Base-by-base conservation (phyloP, 140 eudicot species). In the Bidens hawaiensis region DNA sequence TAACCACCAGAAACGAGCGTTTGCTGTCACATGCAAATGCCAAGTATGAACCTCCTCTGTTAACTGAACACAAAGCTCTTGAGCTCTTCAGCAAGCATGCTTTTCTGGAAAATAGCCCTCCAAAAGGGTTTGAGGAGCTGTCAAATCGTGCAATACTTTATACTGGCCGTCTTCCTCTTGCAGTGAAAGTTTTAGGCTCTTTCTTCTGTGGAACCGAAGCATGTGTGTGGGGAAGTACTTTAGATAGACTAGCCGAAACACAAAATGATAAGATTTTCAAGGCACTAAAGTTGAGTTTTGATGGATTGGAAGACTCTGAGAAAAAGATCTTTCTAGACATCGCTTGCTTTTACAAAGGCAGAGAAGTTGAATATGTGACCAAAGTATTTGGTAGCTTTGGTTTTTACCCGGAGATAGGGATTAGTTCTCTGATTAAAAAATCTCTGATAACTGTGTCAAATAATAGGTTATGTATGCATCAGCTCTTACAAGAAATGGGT, bases 51-150 rank as follows among this genome's bases (percentile, higher is more conserved):
- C 15, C 59, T 5, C 8, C 26, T 11, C 25, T 48, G 34, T 47
- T 75, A 3, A 0, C 7, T 50, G 12, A 2, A 3, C 2, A 33
- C 14, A 42, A 75, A 49, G 65, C 68, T 62, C 0, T 25, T 60
- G 45, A 67, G 47, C 63, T 76, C 8, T 76, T 76, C 14, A 62
- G 81, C 58, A 31, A 45, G 23, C 54, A 69, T 56, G 76, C 81
- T 62, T 76, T 76, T 14, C 22, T 45, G 4, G 46, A 38, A 57
- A 68, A 48, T n/a, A 21, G 40, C 11, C 81, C 81, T 18, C 30
- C 60, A 2, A 33, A 48, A 24, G 71, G 36, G 9, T 70, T 42
- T 21, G 16, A 26, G 30, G 52, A 45, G 13, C 11, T 43, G 8
- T 52, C 72, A 0, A 11, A 64, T 42, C 21, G 47, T 45, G 65